These are phyloP conservation scores for Macrolepiota fuliginosa DNA, from an alignment of 768 basidiomycete species.

Conservation along the genomic window DNA sequence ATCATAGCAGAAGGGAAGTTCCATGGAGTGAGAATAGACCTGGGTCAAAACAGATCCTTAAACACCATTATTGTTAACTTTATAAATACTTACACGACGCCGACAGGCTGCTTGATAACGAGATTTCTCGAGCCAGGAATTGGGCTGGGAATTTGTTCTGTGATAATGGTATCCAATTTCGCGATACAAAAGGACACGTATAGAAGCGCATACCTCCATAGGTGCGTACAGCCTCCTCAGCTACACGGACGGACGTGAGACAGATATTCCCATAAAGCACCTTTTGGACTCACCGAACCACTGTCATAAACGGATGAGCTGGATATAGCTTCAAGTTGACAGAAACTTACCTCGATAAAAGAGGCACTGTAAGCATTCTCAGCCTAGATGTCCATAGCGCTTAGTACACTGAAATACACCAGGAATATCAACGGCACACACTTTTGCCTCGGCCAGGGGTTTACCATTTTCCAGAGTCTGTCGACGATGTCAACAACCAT, in stretches of 20 bases:
- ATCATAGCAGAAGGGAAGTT: conserved; percentile 97
- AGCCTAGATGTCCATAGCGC: conserved; percentile 41
- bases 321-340: background rate
- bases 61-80: background rate
- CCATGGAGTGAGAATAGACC: conserved; percentile 82
- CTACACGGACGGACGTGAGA: conserved; percentile 34
- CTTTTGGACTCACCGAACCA: conserved; percentile 67
- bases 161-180: background rate
- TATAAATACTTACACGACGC: conserved; percentile 41
- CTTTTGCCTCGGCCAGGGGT: conserved; percentile 79
- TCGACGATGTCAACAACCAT: conserved; percentile 17
- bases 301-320: conserved; percentile 31
- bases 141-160: conserved; percentile 83
- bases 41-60: conserved; percentile 24
- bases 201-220: conserved; percentile 67
- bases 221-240: conserved; percentile 88
- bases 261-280: background rate
- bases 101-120: conserved; percentile 91
- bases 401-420: background rate
- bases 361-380: conserved; percentile 86
- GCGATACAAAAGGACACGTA: background rate
- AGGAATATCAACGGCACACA: conserved; percentile 21
- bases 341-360: conserved; percentile 67
- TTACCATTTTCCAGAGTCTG: conserved; percentile 98
- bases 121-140: conserved; percentile 72